Evolutionary conservation across 2,329 filamentous ascomycete genomes (phyloP).

Genomic region (Trichoderma koningii): DNA sequence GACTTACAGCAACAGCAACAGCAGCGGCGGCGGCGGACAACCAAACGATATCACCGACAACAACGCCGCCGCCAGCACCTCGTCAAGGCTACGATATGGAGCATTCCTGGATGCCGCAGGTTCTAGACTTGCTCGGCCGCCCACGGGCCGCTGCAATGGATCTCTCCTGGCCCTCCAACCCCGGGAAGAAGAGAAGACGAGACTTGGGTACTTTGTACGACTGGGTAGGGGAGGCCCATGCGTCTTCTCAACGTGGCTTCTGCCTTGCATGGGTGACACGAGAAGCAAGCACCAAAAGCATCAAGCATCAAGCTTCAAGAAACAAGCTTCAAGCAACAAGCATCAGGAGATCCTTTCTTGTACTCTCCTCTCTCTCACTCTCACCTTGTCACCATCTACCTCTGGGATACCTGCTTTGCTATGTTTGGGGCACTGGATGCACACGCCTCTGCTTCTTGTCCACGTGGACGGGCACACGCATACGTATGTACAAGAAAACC

Average conservation of each 20-base stretch:
- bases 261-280: constrained; percentile 16
- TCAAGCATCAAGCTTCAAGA: too few species aligned
- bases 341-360: too few species aligned
- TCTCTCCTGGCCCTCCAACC: too few species aligned
- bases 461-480: neutral
- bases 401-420: too few species aligned
- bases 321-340: too few species aligned
- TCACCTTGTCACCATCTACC: neutral
- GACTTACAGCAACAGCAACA: too few species aligned
- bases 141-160: constrained; percentile 5
- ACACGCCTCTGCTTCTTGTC: neutral
- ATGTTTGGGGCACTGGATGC: neutral
- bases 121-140: constrained; percentile 8
- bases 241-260: constrained; percentile 20
- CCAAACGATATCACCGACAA: too few species aligned
- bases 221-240: constrained; percentile 13
- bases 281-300: neutral
- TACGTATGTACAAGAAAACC: too few species aligned
- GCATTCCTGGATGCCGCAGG: neutral
- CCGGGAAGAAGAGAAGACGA: neutral
- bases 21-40: too few species aligned
- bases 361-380: neutral
- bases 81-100: neutral
- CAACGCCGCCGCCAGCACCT: neutral
- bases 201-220: neutral